phyloP scores from a whole-genome alignment of 2,329 filamentous ascomycete genomes.

The Pseudocercospora macadamiae region DNA sequence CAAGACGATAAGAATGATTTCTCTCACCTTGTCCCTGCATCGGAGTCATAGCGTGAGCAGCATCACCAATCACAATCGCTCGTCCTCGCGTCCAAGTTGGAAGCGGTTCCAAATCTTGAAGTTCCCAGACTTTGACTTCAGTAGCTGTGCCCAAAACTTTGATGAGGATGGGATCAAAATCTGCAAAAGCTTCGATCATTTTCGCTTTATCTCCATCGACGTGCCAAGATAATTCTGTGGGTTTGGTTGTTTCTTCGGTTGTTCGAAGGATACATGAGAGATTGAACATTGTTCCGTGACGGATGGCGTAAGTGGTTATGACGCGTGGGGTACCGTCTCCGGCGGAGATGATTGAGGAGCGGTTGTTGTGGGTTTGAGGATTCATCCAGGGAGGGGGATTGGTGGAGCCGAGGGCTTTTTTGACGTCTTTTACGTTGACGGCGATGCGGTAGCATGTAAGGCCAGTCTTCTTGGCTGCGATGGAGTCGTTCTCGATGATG shows the following conservation, averaged over 20 bases:
- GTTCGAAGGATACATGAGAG: neutral
- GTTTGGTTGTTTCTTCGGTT: neutral
- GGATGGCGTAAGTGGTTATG: neutral
- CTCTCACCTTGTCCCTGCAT: conserved; percentile 2
- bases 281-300: neutral
- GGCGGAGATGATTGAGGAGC: conserved; percentile 4
- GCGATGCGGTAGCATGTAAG: conserved; percentile 6
- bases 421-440: neutral
- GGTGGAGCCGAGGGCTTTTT: neutral
- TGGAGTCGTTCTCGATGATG: neutral
- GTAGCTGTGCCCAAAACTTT: neutral
- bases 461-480: neutral
- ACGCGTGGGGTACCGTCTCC: neutral
- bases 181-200: neutral
- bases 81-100: neutral
- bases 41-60: conserved; percentile 2
- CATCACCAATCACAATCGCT: conserved; percentile 7
- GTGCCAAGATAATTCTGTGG: conserved; percentile 3
- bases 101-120: neutral
- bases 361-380: neutral
- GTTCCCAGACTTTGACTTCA: conserved; percentile 5
- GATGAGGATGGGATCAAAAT: neutral
- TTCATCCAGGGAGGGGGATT: neutral
- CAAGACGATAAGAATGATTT: too few species aligned
- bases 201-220: neutral